Base-by-base conservation (phyloP, 1,284 basidiomycete genomes). In the Boletus semigastroideus region DNA sequence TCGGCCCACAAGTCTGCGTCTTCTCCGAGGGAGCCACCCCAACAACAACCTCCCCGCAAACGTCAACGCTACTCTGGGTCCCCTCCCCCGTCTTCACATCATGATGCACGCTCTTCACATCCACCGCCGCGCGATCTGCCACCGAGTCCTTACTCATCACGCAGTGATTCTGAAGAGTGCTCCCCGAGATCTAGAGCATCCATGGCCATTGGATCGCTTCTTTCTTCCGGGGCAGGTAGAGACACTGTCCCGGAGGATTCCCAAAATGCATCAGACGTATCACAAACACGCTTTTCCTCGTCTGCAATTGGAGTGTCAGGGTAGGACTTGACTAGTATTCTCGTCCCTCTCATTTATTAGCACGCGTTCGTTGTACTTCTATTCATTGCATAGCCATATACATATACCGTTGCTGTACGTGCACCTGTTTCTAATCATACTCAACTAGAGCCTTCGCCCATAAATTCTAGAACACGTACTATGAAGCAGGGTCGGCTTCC, bases 61-160 rank as follows among this genome's bases (percentile, higher is more conserved):
- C 80, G 81, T 42, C 74, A 74, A 48, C 80, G 82, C 48, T 56
- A 62, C 19, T 75, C 74, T 36, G 62, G 54, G 14, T 74, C 74
- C 39, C 70, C 69, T 16, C 28, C 54, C 27, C 58, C 62, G 20
- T 46, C 56, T 36, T 57, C 66, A 37, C 65, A 55, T 52, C 59
- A 43, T 12, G 67, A 71, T 47, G 46, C 54, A n/a, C 60, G 54
- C 42, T 46, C 56, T 36, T 57, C 66, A 39, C 65, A 55, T 52
- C 59, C 67, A 34, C 55, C 65, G 12, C 63, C 65, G 53, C 68
- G 63, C 49, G 69, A 72, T 46, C 54, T 72, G 0, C 66, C 66
- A 7, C 69, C 66, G 0, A 71, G 68, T 25, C 69, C 69, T 10
- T 71, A 68, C 47, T 67, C 66, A 8, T 70, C 66, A 14, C 67